Evolutionary conservation across 2,329 filamentous ascomycete species (phyloP), one percentile per base, ranked within the genome.

Genomic region (Bisporella sp.): DNA sequence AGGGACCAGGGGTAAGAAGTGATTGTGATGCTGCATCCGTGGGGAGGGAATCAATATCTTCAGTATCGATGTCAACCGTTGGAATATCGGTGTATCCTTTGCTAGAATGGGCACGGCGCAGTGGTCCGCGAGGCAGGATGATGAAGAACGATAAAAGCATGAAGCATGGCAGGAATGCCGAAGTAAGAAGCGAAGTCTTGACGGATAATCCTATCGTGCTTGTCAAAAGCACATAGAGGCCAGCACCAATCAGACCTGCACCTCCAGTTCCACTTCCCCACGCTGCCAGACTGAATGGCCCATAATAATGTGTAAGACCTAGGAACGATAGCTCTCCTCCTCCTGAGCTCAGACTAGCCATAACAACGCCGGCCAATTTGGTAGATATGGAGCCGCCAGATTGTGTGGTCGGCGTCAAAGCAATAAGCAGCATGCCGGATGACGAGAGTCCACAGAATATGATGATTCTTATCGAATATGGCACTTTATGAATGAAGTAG

Each of bases 181-280:
- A 90, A 12, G 83, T 78, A 39, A 96, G 70, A 57, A 97, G 68
- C 55, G 86, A 95, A 29, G 76, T 76, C 59, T 78, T 79, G 41
- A 96, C 88, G 47, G 78, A 82, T 56, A 96, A 77, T 0, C 82
- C 82, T 50, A 95, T 73, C 63, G 84, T 87, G 32, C 87, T 91
- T 1, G 92, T 97, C 52, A 93, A 77, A 45, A 92, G 64, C 6
- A 95, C 88, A 69, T 97, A 99, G 11, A 92, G 75, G 0, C 90
- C 90, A 1, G 92, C 89, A 5, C 93, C 93, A 1, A 92, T 75
- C 51, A 99, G 68, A 0, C 92, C 92, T 1, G 92, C 92, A 0
- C 87, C 92, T 1, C 92, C 92, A 0, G 92, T 96, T 0, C 92
- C 92, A 56, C 87, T 92, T 0, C 89, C 87, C 93, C 93, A 99